Conservation (phyloP, 2,329 filamentous ascomycete species). For the Elsinoe arachidis region DNA sequence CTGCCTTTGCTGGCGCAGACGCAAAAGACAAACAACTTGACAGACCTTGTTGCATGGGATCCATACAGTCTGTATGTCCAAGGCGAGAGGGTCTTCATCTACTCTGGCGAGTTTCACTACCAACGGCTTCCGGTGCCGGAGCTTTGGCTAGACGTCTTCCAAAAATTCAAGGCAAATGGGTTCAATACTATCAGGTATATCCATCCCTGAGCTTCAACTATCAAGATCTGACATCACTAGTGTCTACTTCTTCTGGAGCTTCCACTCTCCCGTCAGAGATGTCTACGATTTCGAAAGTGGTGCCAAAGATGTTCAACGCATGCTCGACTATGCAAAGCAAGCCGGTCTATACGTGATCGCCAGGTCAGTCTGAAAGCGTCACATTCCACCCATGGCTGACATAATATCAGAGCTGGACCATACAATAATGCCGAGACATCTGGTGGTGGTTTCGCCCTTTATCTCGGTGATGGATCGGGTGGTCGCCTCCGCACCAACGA, state of each 20-base stretch:
- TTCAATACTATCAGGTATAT: slow-evolving; percentile 35
- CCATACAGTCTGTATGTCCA: slow-evolving; percentile 46
- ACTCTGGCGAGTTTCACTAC: slow-evolving; percentile 48
- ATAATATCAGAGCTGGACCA: slow-evolving; percentile 42
- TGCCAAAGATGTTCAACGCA: slow-evolving; percentile 44
- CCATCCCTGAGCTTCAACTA: background rate
- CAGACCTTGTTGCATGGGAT: slow-evolving; percentile 44
- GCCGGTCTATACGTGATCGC: slow-evolving; percentile 49
- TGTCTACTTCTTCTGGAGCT: slow-evolving; percentile 25
- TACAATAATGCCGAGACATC: slow-evolving; percentile 58
- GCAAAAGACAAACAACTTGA: slow-evolving; percentile 20
- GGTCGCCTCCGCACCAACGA: slow-evolving; percentile 43
- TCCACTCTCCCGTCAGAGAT: slow-evolving; percentile 20
- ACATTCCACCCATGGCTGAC: background rate
- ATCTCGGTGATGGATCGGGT: slow-evolving; percentile 51
- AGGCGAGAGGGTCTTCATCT: slow-evolving; percentile 44
- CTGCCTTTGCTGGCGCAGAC: slow-evolving; percentile 3
- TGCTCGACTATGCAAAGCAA: slow-evolving; percentile 46
- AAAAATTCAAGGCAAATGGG: slow-evolving; percentile 45
- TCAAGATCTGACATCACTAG: slow-evolving; percentile 14
- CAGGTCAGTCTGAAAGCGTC: background rate
- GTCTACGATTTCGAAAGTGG: slow-evolving; percentile 42
- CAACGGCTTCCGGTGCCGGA: slow-evolving; percentile 44
- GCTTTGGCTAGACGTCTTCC: slow-evolving; percentile 43
- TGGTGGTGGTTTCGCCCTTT: slow-evolving; percentile 52